A percentile compares a stretch with the other conserved stretches of the same genome.
phyloP scores from a whole-genome alignment of 495 filamentous ascomycete genomes.

The Daldinia childiae region DNA sequence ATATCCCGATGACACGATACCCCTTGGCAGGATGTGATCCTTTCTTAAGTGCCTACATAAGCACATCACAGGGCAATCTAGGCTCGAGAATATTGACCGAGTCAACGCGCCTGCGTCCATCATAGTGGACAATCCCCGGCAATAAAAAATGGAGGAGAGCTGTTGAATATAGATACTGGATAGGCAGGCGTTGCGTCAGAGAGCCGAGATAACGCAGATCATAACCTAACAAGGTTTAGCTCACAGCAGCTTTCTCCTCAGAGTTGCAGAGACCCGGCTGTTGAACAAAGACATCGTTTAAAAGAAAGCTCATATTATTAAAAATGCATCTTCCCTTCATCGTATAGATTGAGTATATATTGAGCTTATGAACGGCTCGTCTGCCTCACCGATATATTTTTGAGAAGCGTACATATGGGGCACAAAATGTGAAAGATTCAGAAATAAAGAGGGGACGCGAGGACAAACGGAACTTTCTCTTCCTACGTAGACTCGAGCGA shows the following conservation, averaged over 20 bases:
- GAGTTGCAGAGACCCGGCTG: conserved; percentile 37
- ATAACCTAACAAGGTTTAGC: conserved; percentile 24
- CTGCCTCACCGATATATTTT: conserved; percentile 6
- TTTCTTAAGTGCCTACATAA: conserved; percentile 13
- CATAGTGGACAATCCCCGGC: conserved; percentile 16
- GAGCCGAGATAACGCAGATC: conserved; percentile 32
- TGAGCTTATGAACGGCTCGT: conserved; percentile 13
- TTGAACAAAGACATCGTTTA: conserved; percentile 37
- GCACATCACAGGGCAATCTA: conserved; percentile 6
- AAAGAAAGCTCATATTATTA: conserved; percentile 21
- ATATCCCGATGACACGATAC: conserved; percentile 26
- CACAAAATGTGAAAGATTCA: neutral
- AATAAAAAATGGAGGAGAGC: conserved; percentile 27
- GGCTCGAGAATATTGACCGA: conserved; percentile 16
- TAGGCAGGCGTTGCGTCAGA: conserved; percentile 41
- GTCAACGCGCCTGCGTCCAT: conserved; percentile 19
- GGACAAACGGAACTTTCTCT: neutral
- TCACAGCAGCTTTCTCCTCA: conserved; percentile 30
- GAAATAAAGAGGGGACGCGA: neutral
- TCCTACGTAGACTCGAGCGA: conserved; percentile 12
- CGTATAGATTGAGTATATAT: conserved; percentile 12
- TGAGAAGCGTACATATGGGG: neutral
- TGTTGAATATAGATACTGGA: conserved; percentile 29
- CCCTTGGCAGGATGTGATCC: conserved; percentile 19
- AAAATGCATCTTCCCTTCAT: conserved; percentile 28